Base-by-base conservation (phyloP, 2,329 filamentous ascomycete species). In the Aspergillus sp. region DNA sequence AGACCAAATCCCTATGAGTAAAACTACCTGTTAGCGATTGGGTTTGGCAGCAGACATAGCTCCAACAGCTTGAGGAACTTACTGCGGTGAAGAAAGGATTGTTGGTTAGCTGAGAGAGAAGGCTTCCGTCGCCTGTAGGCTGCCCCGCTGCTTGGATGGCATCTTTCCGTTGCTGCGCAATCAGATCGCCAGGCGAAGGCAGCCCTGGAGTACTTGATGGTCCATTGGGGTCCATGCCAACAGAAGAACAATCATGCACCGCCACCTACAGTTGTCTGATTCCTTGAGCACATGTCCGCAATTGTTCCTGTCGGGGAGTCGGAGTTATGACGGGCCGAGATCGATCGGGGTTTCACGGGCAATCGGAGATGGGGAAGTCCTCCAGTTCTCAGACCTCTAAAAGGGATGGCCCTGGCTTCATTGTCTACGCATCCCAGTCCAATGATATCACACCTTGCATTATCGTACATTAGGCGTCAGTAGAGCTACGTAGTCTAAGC, bases 1-100 rank as follows among this genome's bases (percentile, higher is more conserved):
- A 99, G 90, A 68, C 95, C 95, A 69, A 98, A 91, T 68, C 95
- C 93, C 80, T 86, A 72, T 1, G 25, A 3, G 27, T 60, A 38
- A 21, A 23, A 23, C 36, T 27, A 21, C 62, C 5, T 48, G 36
- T 60, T 25, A 58, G 23, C 23, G 23, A 36, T 38, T 17, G 11
- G 2, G 2, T 1, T 27, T 21, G 15, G 25, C 15, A 30, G 39
- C 17, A 36, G n/a, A 6, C 44, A 5, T 13, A 2, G 8, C 36
- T 10, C 13, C 23, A 23, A 30, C 27, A 64, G 59, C 52, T 19
- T 19, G 4, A 10, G 7, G 5, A 41, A 60, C 73, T 63, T 75
- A 82, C 80, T 51, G 79, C 80, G 42, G 80, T 81, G 69, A 82
- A 82, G 61, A 82, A 80, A 36, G 80, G 80, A 68, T 82, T 82